Evolutionary conservation across 805 yeast genomes (phyloP).

Genomic region (Ogataea minuta): DNA sequence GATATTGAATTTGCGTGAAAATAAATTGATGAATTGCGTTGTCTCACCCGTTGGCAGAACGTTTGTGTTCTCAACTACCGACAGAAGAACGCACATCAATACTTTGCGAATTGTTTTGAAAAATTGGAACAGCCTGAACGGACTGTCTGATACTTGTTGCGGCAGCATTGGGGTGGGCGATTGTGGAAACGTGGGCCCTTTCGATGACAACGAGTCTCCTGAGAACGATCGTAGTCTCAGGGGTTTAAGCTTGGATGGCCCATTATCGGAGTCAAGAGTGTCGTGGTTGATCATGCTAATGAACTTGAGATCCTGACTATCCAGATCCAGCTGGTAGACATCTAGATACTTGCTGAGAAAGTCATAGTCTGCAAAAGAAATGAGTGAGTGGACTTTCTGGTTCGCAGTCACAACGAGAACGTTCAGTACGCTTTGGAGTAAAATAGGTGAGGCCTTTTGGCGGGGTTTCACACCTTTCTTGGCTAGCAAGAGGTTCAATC

Average conservation of each 20-base stretch:
- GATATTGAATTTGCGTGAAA: conserved; percentile 21
- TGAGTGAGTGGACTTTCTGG: conserved; percentile 12
- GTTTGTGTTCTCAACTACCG: conserved; percentile 19
- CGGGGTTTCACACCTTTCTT: conserved; percentile 1
- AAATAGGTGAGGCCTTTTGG: conserved; percentile 13
- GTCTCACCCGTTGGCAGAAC: conserved; percentile 7
- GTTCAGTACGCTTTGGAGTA: conserved; percentile 19
- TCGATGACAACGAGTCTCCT: conserved; percentile 10
- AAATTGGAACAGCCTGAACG: conserved; percentile 17
- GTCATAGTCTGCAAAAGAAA: conserved; percentile 20
- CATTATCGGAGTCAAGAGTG: conserved; percentile 4
- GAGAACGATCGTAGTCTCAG: conserved; percentile 24
- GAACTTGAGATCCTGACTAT: conserved; percentile 21
- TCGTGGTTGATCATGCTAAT: conserved; percentile 22
- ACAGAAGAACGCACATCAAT: conserved; percentile 24
- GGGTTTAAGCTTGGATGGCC: conserved; percentile 17
- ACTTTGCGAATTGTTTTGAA: conserved; percentile 23
- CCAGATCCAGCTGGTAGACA: conserved; percentile 28
- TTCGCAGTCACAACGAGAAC: conserved; percentile 23
- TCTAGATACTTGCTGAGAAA: conserved; percentile 24
- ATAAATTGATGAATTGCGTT: conserved; percentile 12
- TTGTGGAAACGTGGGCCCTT: conserved; percentile 6
- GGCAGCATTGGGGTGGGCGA: conserved; percentile 1
- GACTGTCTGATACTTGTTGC: conserved; percentile 17
- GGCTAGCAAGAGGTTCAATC: conserved; percentile 7